These are phyloP conservation scores for Clitoria ternatea DNA, from an alignment of 306 rosid species.

Conservation along the genomic window DNA sequence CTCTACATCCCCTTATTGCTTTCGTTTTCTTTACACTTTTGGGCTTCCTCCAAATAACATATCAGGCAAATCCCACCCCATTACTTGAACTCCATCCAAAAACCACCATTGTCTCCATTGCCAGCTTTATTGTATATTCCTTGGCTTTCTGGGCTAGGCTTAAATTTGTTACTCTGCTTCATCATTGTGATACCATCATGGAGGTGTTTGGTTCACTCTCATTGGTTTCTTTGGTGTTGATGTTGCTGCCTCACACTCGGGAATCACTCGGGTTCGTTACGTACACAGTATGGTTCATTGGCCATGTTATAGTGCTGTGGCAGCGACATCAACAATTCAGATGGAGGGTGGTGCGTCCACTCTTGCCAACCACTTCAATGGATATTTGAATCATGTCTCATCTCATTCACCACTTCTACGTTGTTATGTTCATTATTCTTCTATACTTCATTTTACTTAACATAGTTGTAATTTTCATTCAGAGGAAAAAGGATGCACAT, in stretches of 20 bases:
- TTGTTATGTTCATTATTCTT: no score
- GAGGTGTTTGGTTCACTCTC: conserved; percentile 3
- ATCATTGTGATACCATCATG: not conserved
- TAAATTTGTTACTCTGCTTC: not conserved
- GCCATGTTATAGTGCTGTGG: not conserved
- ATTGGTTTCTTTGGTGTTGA: not conserved
- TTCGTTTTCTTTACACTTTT: not conserved
- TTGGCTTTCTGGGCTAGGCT: not conserved
- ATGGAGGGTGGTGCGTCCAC: not conserved
- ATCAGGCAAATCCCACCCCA: not conserved
- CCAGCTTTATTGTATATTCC: not conserved
- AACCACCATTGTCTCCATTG: not conserved
- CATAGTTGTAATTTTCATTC: conserved; percentile 29
- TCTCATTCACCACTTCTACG: no score
- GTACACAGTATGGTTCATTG: not conserved
- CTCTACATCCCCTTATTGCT: not conserved
- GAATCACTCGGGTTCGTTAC: not conserved
- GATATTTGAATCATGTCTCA: not conserved
- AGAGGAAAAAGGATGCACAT: conserved; percentile 32
- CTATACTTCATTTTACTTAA: conserved; percentile 23
- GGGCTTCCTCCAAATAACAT: not conserved
- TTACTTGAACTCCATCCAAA: not conserved
- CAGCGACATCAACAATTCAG: not conserved
- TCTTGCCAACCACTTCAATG: not conserved
- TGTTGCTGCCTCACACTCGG: not conserved